These are phyloP conservation scores for Nannochloropsis limnetica DNA, from an alignment of 352 stramenopile genomes.

Conservation along the genomic window DNA sequence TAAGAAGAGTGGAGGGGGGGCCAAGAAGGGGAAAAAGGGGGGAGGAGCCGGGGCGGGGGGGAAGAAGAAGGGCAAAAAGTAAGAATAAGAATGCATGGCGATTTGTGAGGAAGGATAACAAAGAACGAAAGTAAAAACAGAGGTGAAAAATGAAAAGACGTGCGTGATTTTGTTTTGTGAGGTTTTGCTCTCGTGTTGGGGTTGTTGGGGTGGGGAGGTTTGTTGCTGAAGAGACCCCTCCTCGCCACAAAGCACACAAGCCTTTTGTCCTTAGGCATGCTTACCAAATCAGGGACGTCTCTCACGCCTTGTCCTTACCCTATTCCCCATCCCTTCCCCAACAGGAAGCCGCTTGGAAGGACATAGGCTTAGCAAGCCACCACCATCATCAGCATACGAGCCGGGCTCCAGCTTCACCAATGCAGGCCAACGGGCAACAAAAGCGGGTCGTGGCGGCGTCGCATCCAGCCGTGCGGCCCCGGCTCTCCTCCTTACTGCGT, in stretches of 20 bases:
- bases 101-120: neutral
- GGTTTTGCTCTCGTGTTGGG: neutral
- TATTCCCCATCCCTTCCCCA: neutral
- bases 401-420: neutral
- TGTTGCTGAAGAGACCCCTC: no score
- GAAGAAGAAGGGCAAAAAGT: neutral
- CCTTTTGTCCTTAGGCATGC: no score
- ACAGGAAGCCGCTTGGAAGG: neutral
- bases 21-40: neutral
- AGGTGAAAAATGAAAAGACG: neutral
- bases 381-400: no score
- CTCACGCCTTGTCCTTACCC: neutral
- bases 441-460: constrained; percentile 3
- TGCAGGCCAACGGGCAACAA: neutral
- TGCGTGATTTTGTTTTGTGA: neutral
- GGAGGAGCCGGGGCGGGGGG: neutral
- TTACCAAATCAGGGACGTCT: neutral
- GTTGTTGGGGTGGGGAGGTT: neutral
- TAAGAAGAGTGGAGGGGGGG: neutral
- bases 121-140: neutral
- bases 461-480: constrained; percentile 24
- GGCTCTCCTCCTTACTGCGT: constrained; percentile 30
- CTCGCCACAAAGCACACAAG: no score
- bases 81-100: neutral
- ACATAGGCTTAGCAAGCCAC: no score